phyloP scores from a whole-genome alignment of 2,329 filamentous ascomycete species.

The Chaetomium sp. region DNA sequence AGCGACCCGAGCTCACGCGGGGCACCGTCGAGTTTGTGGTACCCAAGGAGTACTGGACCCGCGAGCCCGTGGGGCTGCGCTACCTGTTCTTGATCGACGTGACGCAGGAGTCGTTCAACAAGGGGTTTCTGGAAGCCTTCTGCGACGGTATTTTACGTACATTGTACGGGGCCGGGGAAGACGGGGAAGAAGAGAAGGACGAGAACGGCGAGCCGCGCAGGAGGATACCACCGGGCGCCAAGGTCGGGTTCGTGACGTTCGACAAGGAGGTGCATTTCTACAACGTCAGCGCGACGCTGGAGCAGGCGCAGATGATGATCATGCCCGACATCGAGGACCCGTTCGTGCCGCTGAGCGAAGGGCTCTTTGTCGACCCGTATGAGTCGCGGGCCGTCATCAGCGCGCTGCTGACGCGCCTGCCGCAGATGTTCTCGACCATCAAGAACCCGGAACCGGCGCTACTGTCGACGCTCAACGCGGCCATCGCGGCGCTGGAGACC shows the following conservation, averaged over 20 bases:
- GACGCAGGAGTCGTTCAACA: slow-evolving; percentile 83
- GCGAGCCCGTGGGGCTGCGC: slow-evolving; percentile 78
- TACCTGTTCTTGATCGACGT: slow-evolving; percentile 93
- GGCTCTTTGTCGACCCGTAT: slow-evolving; percentile 89
- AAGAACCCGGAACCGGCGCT: slow-evolving; percentile 90
- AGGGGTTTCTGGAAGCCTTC: slow-evolving; percentile 82
- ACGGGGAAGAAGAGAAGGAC: slow-evolving; percentile 36
- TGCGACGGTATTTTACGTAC: slow-evolving; percentile 83
- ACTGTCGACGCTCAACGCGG: slow-evolving; percentile 76
- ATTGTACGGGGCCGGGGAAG: slow-evolving; percentile 65
- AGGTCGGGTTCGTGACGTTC: slow-evolving; percentile 90
- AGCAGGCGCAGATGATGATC: slow-evolving; percentile 94
- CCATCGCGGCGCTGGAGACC: slow-evolving; percentile 71
- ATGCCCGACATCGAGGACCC: slow-evolving; percentile 97
- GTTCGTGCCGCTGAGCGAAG: slow-evolving; percentile 85
- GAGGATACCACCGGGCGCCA: slow-evolving; percentile 68
- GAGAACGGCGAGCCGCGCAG: slow-evolving; percentile 49
- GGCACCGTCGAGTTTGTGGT: slow-evolving; percentile 96
- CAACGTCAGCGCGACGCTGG: slow-evolving; percentile 74
- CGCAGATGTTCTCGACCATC: slow-evolving; percentile 76
- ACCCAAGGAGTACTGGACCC: slow-evolving; percentile 97
- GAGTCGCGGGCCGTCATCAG: slow-evolving; percentile 84
- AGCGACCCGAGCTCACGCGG: slow-evolving; percentile 80
- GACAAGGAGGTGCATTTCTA: slow-evolving; percentile 98
- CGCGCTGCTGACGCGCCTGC: slow-evolving; percentile 76